These are phyloP conservation scores for Eutypella sp. DNA, from an alignment of 2,329 filamentous ascomycete species.

Conservation along the genomic window DNA sequence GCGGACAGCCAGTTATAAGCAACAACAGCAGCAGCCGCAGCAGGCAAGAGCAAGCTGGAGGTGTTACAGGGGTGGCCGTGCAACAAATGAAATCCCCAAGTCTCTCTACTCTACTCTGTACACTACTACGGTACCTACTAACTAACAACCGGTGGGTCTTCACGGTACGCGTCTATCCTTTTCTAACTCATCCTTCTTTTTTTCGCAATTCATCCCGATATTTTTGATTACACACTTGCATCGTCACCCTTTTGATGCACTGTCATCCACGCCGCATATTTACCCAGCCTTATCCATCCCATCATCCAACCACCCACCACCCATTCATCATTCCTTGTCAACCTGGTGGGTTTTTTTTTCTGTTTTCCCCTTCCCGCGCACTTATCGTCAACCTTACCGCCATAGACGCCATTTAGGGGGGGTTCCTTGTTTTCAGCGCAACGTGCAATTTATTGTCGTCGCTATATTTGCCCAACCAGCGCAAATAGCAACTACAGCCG, in stretches of 20 bases:
- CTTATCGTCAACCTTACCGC: background rate
- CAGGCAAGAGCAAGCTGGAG: too few relatives aligned
- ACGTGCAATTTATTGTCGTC: too few relatives aligned
- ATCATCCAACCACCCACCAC: constrained; percentile 6
- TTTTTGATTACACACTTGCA: background rate
- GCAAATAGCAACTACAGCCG: too few relatives aligned
- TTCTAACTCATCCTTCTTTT: constrained; percentile 4
- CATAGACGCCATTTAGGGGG: background rate
- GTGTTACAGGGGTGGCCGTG: background rate
- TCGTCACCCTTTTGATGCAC: constrained; percentile 13
- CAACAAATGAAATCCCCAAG: background rate
- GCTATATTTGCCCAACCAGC: too few relatives aligned
- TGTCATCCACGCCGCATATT: constrained; percentile 13
- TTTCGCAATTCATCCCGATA: constrained; percentile 13
- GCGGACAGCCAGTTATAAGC: too few relatives aligned
- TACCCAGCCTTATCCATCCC: constrained; percentile 4
- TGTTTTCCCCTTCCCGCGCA: background rate
- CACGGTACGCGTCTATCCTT: constrained; percentile 10
- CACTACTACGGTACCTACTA: too few relatives aligned
- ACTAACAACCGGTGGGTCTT: constrained; percentile 1
- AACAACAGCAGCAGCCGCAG: too few relatives aligned
- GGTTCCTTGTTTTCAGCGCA: too few relatives aligned
- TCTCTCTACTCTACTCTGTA: too few relatives aligned
- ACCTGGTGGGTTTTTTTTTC: background rate
- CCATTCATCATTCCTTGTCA: background rate